phyloP scores from a whole-genome alignment of 805 yeast species.

The Suhomyces prunicola region DNA sequence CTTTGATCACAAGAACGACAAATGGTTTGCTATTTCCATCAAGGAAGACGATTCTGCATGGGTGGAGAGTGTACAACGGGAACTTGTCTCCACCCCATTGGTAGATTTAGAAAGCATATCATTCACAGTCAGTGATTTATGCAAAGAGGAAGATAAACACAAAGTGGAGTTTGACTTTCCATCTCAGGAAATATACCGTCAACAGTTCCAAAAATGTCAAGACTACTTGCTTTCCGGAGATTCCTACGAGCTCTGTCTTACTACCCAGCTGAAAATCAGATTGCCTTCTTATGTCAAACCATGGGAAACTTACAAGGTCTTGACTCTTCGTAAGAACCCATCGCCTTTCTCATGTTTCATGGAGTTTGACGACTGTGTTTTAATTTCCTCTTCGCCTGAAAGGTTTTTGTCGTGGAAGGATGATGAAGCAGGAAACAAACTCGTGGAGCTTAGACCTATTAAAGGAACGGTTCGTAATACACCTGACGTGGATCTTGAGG shows the following conservation, averaged over 20 bases:
- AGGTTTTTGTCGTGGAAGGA: slow-evolving; percentile 80
- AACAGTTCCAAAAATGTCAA: slow-evolving; percentile 63
- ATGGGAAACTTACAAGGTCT: slow-evolving; percentile 77
- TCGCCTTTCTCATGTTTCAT: slow-evolving; percentile 88
- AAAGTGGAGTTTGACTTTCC: slow-evolving; percentile 47
- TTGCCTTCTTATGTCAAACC: slow-evolving; percentile 51
- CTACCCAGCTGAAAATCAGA: slow-evolving; percentile 63
- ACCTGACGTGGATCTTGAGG: slow-evolving; percentile 47
- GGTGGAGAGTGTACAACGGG: slow-evolving; percentile 21
- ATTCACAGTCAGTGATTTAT: slow-evolving; percentile 22
- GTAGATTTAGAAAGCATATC: slow-evolving; percentile 22
- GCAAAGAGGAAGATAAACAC: slow-evolving; percentile 17
- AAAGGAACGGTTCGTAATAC: slow-evolving; percentile 89
- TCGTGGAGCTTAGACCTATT: slow-evolving; percentile 86
- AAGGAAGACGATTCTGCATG: slow-evolving; percentile 35
- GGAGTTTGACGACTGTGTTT: slow-evolving; percentile 58
- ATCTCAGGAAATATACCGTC: slow-evolving; percentile 47
- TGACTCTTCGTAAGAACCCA: slow-evolving; percentile 68
- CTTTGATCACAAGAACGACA: slow-evolving; percentile 44
- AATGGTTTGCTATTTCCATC: slow-evolving; percentile 54
- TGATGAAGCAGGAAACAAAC: slow-evolving; percentile 24
- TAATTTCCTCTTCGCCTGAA: slow-evolving; percentile 92
- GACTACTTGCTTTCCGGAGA: slow-evolving; percentile 71
- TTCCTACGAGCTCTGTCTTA: slow-evolving; percentile 89
- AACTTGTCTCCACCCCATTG: slow-evolving; percentile 8